These are phyloP conservation scores for Tetragonia tetragonoides DNA, from an alignment of 148 eudicot genomes.

Conservation along the genomic window DNA sequence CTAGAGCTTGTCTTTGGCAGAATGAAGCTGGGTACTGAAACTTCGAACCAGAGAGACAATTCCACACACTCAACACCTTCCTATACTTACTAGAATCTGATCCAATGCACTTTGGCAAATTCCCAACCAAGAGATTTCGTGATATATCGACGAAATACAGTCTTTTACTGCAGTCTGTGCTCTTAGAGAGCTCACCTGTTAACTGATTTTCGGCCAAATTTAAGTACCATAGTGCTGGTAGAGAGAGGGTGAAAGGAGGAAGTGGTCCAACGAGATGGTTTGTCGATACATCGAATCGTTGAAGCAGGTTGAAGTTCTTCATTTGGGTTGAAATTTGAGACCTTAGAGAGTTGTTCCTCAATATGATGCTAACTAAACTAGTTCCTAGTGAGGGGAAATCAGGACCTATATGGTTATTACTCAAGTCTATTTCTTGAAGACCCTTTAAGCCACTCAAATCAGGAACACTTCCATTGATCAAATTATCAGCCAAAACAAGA, in stretches of 20 bases:
- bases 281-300: slow-evolving; percentile 57
- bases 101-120: slow-evolving; percentile 62
- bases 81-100: slow-evolving; percentile 35
- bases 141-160: slow-evolving; percentile 69
- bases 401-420: slow-evolving; percentile 65
- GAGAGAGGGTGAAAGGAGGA: slow-evolving; percentile 50
- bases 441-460: slow-evolving; percentile 45
- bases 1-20: slow-evolving; percentile 66
- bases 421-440: slow-evolving; percentile 67
- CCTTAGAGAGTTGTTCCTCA: slow-evolving; percentile 64
- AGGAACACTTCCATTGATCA: slow-evolving; percentile 71
- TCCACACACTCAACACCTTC: slow-evolving; percentile 53
- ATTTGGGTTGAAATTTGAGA: slow-evolving; percentile 51
- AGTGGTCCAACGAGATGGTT: slow-evolving; percentile 68
- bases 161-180: slow-evolving; percentile 45
- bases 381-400: slow-evolving; percentile 59
- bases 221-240: slow-evolving; percentile 57
- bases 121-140: slow-evolving; percentile 62
- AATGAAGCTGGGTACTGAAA: slow-evolving; percentile 50
- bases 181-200: slow-evolving; percentile 55
- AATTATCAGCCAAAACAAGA: slow-evolving; percentile 53
- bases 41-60: slow-evolving; percentile 54
- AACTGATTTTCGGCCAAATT: slow-evolving; percentile 62
- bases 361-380: slow-evolving; percentile 38
- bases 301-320: slow-evolving; percentile 38